Evolutionary conservation across 306 rosid genomes (phyloP).

Genomic region (Clitoria ternatea): DNA sequence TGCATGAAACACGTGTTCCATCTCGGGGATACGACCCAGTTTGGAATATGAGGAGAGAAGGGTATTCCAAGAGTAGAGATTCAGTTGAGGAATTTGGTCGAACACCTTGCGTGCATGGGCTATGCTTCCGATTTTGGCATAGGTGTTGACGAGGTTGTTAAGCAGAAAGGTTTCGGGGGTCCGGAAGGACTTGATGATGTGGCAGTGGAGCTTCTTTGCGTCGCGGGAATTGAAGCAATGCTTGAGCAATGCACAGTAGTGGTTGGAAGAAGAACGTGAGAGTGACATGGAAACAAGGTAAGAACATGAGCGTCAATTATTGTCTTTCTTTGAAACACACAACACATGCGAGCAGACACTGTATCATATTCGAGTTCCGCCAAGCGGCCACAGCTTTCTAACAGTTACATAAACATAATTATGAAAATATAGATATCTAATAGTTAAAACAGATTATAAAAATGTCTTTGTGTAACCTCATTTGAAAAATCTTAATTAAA

Average conservation of each 20-base stretch:
- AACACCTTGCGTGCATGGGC: constrained; percentile 59
- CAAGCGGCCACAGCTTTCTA: too few species aligned
- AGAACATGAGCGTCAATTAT: too few species aligned
- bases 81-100: constrained; percentile 58
- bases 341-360: too few species aligned
- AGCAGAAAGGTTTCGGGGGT: constrained; percentile 61
- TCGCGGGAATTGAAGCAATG: constrained; percentile 46
- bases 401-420: too few species aligned
- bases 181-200: constrained; percentile 41
- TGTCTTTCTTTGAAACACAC: too few species aligned
- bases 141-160: constrained; percentile 52
- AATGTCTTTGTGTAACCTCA: too few species aligned
- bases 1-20: constrained; percentile 47
- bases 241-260: constrained; percentile 62
- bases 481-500: too few species aligned
- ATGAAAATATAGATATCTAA: too few species aligned
- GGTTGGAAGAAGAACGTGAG: constrained; percentile 44
- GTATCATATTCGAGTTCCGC: too few species aligned
- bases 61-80: constrained; percentile 67
- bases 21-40: constrained; percentile 41
- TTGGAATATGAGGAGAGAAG: constrained; percentile 62
- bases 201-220: constrained; percentile 66
- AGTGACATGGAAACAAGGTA: constrained; percentile 13
- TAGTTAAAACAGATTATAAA: too few species aligned
- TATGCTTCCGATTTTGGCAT: constrained; percentile 47